Evolutionary conservation across 805 yeast species (phyloP), one percentile per base, ranked within the genome.

Genomic region (Phaffomyces opuntiae): DNA sequence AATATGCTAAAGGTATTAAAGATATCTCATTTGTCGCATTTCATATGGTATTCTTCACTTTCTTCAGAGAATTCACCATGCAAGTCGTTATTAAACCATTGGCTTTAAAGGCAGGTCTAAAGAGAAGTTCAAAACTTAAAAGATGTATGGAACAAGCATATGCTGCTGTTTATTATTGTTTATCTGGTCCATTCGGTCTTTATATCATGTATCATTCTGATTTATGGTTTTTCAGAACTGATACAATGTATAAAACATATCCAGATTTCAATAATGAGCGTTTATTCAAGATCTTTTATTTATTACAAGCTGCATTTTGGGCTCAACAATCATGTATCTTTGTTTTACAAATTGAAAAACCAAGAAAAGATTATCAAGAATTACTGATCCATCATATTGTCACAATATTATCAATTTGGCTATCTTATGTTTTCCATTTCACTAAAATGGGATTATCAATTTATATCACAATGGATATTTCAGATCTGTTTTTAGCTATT

Each of bases 281-380:
- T 49, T 69, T 73, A 46, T 84, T 85, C 70, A 93, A 93, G 68
- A 64, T 80, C 13, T 93, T 84, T 62, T 93, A 93, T 63, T 70
- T 93, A 50, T 80, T 86, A 37, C 98, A 93, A 69, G 97, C 98
- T 7, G 85, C 97, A 5, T 93, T 88, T 66, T 93, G 99, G 99
- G 81, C 89, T 21, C 99, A 93, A 69, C 99, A 93, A 68, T 82
- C 95, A 1, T 80, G 86, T 36, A 85, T 93, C 31, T 72, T 93
- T 52, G 68, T 80, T 39, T 72, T 93, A 52, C 96, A 85, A 64
- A 74, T 93, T 49, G 99, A 93, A 66, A 87, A 87, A 64, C 98
- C 96, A 47, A 78, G 99, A 65, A 90, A 89, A 66, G 99, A 93
- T 64, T 90, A 81, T 67, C 70, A 81, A 56, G 99, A 93, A 66